Evolutionary conservation across 2,329 filamentous ascomycete species (phyloP).

Genomic region (Xenosphaeropsis pyriputrescens): DNA sequence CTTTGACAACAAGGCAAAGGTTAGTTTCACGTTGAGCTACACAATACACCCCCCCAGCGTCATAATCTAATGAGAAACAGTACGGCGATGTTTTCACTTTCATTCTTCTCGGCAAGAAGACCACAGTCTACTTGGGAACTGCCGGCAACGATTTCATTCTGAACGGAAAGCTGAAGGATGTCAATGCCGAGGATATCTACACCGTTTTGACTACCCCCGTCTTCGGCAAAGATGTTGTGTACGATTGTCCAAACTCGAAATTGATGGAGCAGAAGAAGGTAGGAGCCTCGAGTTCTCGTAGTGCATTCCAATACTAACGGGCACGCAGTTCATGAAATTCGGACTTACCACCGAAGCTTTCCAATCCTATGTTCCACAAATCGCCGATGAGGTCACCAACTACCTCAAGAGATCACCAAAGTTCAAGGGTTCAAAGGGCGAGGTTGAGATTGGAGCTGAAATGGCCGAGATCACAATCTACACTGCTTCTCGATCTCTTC

Average conservation of each 20-base stretch:
- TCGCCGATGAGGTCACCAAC: conserved; percentile 56
- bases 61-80: conserved; percentile 24
- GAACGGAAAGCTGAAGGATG: conserved; percentile 80
- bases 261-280: conserved; percentile 96
- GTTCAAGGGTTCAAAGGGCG: conserved; percentile 55
- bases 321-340: conserved; percentile 61
- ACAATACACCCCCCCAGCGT: conserved; percentile 18
- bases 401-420: conserved; percentile 54
- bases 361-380: conserved; percentile 62
- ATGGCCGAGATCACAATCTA: conserved; percentile 85
- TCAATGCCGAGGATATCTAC: conserved; percentile 86
- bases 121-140: conserved; percentile 70
- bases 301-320: conserved; percentile 1
- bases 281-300: conserved; percentile 6
- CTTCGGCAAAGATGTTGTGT: conserved; percentile 78
- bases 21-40: conserved; percentile 21
- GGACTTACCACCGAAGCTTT: conserved; percentile 64
- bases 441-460: conserved; percentile 55
- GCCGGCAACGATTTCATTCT: conserved; percentile 83
- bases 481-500: conserved; percentile 72
- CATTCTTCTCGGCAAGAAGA: conserved; percentile 75
- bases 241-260: conserved; percentile 82
- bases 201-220: conserved; percentile 56
- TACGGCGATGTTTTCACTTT: conserved; percentile 88
- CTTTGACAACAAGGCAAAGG: conserved; percentile 56